phyloP scores from a whole-genome alignment of 1,284 basidiomycete species.

The Chondrostereum purpureum region DNA sequence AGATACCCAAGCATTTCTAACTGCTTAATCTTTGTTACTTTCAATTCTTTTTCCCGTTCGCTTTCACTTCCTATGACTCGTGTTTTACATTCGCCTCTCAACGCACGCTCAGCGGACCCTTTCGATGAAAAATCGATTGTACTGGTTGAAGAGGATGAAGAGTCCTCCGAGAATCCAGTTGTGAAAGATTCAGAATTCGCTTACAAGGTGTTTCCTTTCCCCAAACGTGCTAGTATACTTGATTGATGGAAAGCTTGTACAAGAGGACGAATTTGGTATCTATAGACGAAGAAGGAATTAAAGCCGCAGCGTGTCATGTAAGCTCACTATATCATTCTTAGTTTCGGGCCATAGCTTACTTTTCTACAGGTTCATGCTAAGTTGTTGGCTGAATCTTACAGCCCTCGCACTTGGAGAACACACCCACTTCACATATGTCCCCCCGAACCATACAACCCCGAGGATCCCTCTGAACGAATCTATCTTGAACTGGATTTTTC shows the following conservation, averaged over 20 bases:
- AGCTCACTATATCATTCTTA: no score
- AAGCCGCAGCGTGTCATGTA: slow-evolving; percentile 55
- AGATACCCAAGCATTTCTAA: no score
- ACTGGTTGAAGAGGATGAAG: slow-evolving; percentile 10
- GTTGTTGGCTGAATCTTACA: slow-evolving; percentile 57
- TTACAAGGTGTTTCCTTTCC: slow-evolving; percentile 37
- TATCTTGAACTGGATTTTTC: slow-evolving; percentile 76
- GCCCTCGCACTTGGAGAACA: slow-evolving; percentile 70
- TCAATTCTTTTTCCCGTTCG: no score
- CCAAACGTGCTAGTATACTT: not conserved
- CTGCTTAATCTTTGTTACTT: no score
- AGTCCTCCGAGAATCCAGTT: slow-evolving; percentile 37
- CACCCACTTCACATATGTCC: slow-evolving; percentile 72
- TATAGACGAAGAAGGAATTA: slow-evolving; percentile 51
- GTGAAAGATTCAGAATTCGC: slow-evolving; percentile 43
- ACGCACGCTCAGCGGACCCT: not conserved
- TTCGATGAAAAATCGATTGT: slow-evolving; percentile 16
- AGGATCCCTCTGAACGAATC: slow-evolving; percentile 46
- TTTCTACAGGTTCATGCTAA: slow-evolving; percentile 50
- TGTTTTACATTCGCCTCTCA: not conserved
- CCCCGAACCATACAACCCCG: slow-evolving; percentile 47
- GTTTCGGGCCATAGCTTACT: no score
- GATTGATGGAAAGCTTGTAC: not conserved
- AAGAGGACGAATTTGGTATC: slow-evolving; percentile 54
- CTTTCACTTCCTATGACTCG: no score